Evolutionary conservation across 164 flowering plant genomes (phyloP).

Genomic region (Chloranthus sessilifolius): DNA sequence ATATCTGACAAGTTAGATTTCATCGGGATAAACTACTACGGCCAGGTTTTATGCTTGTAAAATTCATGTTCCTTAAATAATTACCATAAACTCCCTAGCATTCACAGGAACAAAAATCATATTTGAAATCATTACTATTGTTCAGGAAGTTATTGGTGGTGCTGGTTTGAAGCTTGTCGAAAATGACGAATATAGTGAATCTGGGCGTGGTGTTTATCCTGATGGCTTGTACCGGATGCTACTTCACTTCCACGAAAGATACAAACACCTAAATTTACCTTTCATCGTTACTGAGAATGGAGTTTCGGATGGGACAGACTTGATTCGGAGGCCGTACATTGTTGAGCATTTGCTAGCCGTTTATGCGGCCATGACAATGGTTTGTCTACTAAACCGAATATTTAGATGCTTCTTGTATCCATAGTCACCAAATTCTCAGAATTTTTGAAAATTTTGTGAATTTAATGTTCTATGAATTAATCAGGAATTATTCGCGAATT

Average conservation of each 20-base stretch:
- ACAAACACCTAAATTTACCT: conserved; percentile 71
- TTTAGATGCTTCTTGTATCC: too few relatives aligned
- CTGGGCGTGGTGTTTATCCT: conserved; percentile 95
- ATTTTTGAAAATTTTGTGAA: too few relatives aligned
- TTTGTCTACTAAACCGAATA: conserved; percentile 20
- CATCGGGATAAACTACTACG: conserved; percentile 95
- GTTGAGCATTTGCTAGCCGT: conserved; percentile 87
- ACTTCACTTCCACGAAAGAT: conserved; percentile 88
- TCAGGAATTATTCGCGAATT: too few relatives aligned
- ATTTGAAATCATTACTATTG: conserved; percentile 8
- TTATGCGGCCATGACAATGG: conserved; percentile 82
- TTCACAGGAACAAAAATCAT: too few relatives aligned
- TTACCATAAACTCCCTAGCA: background rate
- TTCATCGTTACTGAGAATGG: conserved; percentile 92
- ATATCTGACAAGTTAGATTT: conserved; percentile 69
- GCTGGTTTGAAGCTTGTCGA: conserved; percentile 81
- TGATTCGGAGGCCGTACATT: conserved; percentile 82
- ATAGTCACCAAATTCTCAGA: too few relatives aligned
- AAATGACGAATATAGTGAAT: conserved; percentile 92
- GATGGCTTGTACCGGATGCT: conserved; percentile 89
- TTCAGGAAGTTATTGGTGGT: conserved; percentile 77
- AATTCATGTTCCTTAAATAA: background rate
- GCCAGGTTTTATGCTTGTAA: conserved; percentile 56
- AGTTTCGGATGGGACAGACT: conserved; percentile 81
- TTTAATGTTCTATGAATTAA: too few relatives aligned